phyloP scores from a whole-genome alignment of 345 rosid species.

The Syzygium grande region DNA sequence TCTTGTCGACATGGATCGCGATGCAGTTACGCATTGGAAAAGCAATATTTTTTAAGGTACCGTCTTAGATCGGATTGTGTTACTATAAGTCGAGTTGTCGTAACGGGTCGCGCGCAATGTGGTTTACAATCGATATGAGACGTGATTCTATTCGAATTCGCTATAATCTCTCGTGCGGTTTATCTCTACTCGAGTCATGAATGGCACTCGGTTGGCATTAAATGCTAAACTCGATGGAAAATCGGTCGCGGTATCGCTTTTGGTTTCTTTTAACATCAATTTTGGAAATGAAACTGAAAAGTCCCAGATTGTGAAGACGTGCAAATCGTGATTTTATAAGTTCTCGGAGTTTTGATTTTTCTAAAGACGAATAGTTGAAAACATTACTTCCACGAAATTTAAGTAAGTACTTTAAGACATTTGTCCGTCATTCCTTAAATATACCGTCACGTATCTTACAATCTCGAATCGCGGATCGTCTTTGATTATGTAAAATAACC shows the following conservation, averaged over 20 bases:
- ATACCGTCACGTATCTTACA: neutral
- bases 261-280: neutral
- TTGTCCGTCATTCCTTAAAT: neutral
- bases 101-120: accelerated
- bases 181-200: neutral
- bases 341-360: neutral
- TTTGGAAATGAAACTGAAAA: neutral
- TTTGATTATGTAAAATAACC: neutral
- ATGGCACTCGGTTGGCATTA: neutral
- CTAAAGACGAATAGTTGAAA: neutral
- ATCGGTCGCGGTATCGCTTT: neutral
- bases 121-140: neutral
- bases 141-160: neutral
- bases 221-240: neutral
- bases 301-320: neutral
- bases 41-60: neutral
- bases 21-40: too few species aligned
- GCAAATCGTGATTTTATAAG: neutral
- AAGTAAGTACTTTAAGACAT: neutral
- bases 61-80: neutral
- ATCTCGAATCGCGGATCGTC: neutral
- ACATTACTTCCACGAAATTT: neutral
- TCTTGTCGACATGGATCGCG: too few species aligned
- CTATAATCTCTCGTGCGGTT: neutral
- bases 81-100: neutral